Percentiles rank a stretch among this genome's conserved stretches.
Evolutionary conservation across 768 basidiomycete species (phyloP).

Genomic region (Lyophyllum decastes): DNA sequence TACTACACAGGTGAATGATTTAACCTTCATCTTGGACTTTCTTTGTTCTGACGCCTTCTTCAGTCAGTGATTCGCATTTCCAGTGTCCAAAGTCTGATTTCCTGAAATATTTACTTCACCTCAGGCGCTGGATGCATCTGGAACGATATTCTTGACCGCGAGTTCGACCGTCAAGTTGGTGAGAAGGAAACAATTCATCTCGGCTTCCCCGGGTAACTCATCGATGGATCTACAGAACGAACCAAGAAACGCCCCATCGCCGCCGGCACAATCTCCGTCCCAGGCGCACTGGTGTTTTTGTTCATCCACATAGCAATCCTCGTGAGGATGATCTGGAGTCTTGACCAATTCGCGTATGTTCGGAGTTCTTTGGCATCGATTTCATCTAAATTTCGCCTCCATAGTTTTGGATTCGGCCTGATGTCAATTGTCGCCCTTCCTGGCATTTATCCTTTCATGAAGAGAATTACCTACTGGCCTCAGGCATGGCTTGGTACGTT

Average conservation of each 20-base stretch:
- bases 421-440: slow-evolving; percentile 20
- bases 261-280: slow-evolving; percentile 30
- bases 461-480: slow-evolving; percentile 42
- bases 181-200: slow-evolving; percentile 5
- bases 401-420: slow-evolving; percentile 15
- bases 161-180: slow-evolving; percentile 38
- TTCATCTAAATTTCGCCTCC: neutral
- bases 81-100: neutral
- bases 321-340: slow-evolving; percentile 17
- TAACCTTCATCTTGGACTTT: neutral
- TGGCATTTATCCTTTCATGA: slow-evolving; percentile 39
- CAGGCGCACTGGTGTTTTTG: slow-evolving; percentile 28
- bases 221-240: slow-evolving; percentile 24
- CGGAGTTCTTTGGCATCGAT: neutral
- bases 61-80: slow-evolving; percentile 11
- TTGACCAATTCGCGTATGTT: slow-evolving; percentile 17
- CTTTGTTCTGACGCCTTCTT: neutral
- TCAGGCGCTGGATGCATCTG: slow-evolving; percentile 22
- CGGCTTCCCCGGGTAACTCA: neutral
- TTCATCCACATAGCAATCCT: slow-evolving; percentile 17
- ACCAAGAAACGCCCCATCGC: slow-evolving; percentile 34
- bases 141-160: slow-evolving; percentile 28
- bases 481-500: slow-evolving; percentile 40
- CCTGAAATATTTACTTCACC: neutral
- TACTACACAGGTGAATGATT: slow-evolving; percentile 18